Conservation (phyloP, 2,329 filamentous ascomycete species). For the Ceratocystis destructans region DNA sequence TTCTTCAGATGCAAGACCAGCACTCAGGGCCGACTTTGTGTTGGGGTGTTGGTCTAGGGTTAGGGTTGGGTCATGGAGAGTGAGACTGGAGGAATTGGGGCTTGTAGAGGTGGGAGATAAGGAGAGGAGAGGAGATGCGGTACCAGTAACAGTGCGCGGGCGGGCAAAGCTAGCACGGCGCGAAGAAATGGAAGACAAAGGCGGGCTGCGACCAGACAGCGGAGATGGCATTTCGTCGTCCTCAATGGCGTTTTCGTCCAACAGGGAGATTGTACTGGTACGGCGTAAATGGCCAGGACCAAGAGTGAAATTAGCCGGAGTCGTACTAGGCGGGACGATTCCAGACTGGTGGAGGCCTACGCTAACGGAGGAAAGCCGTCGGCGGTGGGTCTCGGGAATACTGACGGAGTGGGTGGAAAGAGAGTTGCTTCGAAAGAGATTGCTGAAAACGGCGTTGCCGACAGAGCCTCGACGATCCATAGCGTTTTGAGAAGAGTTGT, state of each 20-base stretch:
- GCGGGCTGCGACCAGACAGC: conserved; percentile 10
- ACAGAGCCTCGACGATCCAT: conserved; percentile 41
- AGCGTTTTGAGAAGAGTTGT: conserved; percentile 24
- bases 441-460: conserved; percentile 42
- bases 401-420: conserved; percentile 32
- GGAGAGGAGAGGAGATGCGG: conserved; percentile 12
- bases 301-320: conserved; percentile 29
- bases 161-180: conserved; percentile 17
- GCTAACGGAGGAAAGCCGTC: conserved; percentile 37
- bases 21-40: conserved; percentile 14
- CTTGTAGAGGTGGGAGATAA: neutral
- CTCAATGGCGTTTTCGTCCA: conserved; percentile 61
- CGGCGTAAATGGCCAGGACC: conserved; percentile 36
- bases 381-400: conserved; percentile 44
- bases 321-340: conserved; percentile 30
- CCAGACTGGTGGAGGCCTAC: conserved; percentile 6
- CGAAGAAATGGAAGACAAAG: conserved; percentile 11
- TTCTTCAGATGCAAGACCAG: neutral
- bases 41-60: neutral
- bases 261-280: conserved; percentile 52
- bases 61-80: neutral
- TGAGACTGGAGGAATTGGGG: neutral
- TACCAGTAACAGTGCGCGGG: conserved; percentile 16
- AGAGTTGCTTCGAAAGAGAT: conserved; percentile 46
- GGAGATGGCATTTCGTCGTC: conserved; percentile 44